Evolutionary conservation across 2,329 filamentous ascomycete species (phyloP).

Genomic region (Coniochaeta sp.): DNA sequence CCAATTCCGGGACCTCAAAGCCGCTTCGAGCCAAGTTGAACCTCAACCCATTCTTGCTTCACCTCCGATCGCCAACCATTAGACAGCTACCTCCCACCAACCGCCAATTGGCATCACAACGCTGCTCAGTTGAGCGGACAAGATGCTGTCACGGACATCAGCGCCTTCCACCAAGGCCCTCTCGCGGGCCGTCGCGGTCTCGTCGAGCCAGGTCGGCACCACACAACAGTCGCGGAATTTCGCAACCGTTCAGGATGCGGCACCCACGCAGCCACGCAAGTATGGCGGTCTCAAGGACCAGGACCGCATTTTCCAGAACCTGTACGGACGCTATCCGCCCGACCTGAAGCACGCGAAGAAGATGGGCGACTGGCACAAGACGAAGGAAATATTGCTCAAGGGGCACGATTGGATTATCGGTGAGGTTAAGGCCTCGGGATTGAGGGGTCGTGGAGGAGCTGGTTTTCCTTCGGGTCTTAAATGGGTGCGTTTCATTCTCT

Average conservation of each 20-base stretch:
- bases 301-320: constrained; percentile 98
- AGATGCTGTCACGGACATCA: constrained; percentile 36
- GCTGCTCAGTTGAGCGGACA: constrained; percentile 28
- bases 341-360: constrained; percentile 93
- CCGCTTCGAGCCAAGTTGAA: not conserved
- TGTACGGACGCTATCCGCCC: constrained; percentile 87
- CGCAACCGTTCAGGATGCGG: constrained; percentile 70
- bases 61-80: constrained; percentile 6
- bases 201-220: constrained; percentile 17
- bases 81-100: constrained; percentile 8
- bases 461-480: constrained; percentile 97
- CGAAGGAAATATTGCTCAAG: constrained; percentile 95
- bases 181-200: constrained; percentile 27
- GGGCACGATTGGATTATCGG: constrained; percentile 98
- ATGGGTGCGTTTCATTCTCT: constrained; percentile 61
- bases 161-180: constrained; percentile 30
- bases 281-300: constrained; percentile 91
- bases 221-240: constrained; percentile 58
- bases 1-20: constrained; percentile 3
- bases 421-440: constrained; percentile 92
- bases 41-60: constrained; percentile 7
- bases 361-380: constrained; percentile 99
- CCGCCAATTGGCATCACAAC: constrained; percentile 21
- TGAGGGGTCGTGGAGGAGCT: constrained; percentile 92
- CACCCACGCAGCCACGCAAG: constrained; percentile 52